Evolutionary conservation across 2,329 filamentous ascomycete species (phyloP).

Genomic region (Alternaria sp.): DNA sequence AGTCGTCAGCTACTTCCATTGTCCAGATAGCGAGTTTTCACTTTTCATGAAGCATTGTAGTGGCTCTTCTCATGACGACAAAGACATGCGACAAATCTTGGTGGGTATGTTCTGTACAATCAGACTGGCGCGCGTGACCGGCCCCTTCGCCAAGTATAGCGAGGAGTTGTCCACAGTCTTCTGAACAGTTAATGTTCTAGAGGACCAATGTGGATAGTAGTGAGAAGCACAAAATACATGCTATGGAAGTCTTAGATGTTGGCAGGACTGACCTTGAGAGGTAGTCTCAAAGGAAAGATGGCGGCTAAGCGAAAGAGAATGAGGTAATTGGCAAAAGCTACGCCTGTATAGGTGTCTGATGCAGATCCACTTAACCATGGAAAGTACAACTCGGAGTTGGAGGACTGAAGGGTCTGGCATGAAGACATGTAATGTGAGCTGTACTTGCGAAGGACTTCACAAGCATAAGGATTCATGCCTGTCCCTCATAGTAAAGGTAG

Average conservation of each 20-base stretch:
- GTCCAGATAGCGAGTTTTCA: neutral
- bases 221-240: neutral
- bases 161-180: too few relatives aligned
- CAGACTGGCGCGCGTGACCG: neutral
- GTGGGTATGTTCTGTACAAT: neutral
- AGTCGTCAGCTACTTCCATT: neutral
- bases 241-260: too few relatives aligned
- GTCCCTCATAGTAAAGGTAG: neutral
- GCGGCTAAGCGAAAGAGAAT: too few relatives aligned
- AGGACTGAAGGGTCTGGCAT: neutral
- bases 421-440: neutral
- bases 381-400: neutral
- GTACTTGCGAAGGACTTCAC: neutral
- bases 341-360: neutral
- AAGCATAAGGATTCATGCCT: too few relatives aligned
- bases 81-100: neutral
- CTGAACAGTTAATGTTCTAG: too few relatives aligned
- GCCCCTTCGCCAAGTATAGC: too few relatives aligned
- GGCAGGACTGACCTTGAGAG: too few relatives aligned
- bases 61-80: neutral
- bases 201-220: too few relatives aligned
- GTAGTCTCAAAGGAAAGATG: too few relatives aligned
- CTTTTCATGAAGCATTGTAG: neutral
- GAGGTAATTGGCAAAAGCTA: too few relatives aligned
- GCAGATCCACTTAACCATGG: neutral